phyloP scores from a whole-genome alignment of 805 yeast species.

The Sungouiella thailandica region DNA sequence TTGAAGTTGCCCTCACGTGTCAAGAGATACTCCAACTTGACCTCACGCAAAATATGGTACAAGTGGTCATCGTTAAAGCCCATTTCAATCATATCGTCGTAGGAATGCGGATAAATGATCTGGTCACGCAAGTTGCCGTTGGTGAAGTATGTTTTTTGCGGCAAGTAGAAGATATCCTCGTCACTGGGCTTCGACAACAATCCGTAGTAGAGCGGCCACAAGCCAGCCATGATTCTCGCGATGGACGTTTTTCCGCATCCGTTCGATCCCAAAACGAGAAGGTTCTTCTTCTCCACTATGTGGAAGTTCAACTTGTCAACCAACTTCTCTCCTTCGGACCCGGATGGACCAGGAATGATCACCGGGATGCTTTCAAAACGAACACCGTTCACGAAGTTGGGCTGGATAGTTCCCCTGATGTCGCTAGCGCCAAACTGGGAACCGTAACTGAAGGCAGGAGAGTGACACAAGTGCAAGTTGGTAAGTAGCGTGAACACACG shows the following conservation, averaged over 20 bases:
- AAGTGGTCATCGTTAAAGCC: constrained; percentile 70
- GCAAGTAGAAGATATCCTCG: constrained; percentile 68
- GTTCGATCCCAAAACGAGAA: constrained; percentile 79
- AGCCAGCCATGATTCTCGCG: constrained; percentile 75
- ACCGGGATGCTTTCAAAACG: constrained; percentile 80
- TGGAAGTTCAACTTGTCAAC: constrained; percentile 57
- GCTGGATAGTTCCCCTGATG: constrained; percentile 76
- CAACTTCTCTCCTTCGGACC: constrained; percentile 57
- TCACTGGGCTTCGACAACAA: constrained; percentile 71
- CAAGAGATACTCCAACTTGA: constrained; percentile 73
- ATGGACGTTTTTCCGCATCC: constrained; percentile 90
- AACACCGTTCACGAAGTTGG: constrained; percentile 64
- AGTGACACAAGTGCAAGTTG: constrained; percentile 80
- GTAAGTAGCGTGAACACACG: constrained; percentile 72
- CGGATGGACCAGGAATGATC: constrained; percentile 65
- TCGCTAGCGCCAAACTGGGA: constrained; percentile 41
- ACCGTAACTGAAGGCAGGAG: constrained; percentile 50
- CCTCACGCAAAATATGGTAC: constrained; percentile 63
- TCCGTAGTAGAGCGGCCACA: constrained; percentile 90
- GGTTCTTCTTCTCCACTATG: constrained; percentile 55
- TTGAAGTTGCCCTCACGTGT: constrained; percentile 58
- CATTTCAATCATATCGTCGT: constrained; percentile 67
- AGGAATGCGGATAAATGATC: constrained; percentile 78
- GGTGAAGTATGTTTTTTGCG: constrained; percentile 82
- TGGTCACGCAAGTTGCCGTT: constrained; percentile 87